These are phyloP conservation scores for Oryza brachyantha DNA, from an alignment of 176 grass and related monocot genomes.

Conservation along the genomic window DNA sequence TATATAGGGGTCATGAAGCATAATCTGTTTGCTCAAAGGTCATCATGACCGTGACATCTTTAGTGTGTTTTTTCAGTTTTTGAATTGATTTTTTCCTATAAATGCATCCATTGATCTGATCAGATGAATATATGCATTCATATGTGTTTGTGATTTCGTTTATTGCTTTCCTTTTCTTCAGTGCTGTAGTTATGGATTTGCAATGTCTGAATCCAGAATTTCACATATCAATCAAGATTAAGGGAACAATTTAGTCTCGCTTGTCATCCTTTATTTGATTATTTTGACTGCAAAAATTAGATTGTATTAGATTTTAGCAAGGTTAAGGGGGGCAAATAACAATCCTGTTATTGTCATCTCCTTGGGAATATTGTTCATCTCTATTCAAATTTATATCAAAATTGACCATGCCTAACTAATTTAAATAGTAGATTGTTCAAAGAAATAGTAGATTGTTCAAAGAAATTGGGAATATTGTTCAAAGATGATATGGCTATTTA, in stretches of 20 bases:
- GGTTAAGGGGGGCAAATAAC: background rate
- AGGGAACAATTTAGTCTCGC: background rate
- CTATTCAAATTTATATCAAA: background rate
- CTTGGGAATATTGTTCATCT: background rate
- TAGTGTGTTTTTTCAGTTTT: too few relatives aligned
- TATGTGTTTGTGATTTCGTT: background rate
- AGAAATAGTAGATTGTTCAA: too few relatives aligned
- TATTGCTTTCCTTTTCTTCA: background rate
- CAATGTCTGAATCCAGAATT: background rate
- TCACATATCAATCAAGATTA: background rate
- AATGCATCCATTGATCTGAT: background rate
- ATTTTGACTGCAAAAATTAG: background rate
- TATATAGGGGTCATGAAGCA: background rate
- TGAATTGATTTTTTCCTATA: background rate
- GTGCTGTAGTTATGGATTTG: background rate
- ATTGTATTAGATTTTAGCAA: background rate
- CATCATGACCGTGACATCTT: too few relatives aligned
- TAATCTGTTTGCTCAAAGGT: too few relatives aligned
- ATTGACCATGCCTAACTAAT: background rate
- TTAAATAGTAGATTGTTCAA: background rate
- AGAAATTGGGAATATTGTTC: too few relatives aligned
- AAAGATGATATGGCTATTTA: background rate
- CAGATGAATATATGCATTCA: too few relatives aligned
- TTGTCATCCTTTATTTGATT: background rate
- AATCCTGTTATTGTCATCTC: background rate